Evolutionary conservation across 805 yeast genomes (phyloP).

Genomic region (Zygoascus bituminiphila): DNA sequence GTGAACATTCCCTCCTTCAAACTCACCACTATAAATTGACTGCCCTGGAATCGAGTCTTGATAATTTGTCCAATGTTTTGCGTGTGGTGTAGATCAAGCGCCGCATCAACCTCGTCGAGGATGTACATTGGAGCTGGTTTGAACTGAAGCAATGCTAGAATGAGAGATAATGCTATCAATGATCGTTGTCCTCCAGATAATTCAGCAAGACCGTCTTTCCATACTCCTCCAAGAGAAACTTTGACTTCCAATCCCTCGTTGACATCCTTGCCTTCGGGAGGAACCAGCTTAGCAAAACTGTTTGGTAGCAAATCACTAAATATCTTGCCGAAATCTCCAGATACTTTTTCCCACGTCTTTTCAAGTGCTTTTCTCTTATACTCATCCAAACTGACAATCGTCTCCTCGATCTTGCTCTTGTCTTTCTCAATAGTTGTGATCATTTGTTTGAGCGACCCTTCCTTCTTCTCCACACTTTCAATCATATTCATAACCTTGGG

Average conservation of each 20-base stretch:
- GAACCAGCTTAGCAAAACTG: constrained; percentile 81
- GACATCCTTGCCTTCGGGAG: constrained; percentile 70
- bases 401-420: constrained; percentile 80
- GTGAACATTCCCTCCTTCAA: constrained; percentile 98
- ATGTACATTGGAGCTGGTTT: constrained; percentile 99
- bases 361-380: constrained; percentile 77
- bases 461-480: constrained; percentile 86
- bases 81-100: constrained; percentile 91
- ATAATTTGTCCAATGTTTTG: constrained; percentile 96
- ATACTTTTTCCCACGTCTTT: constrained; percentile 79
- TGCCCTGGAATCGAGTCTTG: constrained; percentile 88
- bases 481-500: constrained; percentile 84
- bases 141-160: constrained; percentile 84
- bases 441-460: constrained; percentile 64
- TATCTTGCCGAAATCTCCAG: constrained; percentile 81
- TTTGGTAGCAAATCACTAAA: constrained; percentile 85
- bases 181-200: constrained; percentile 97
- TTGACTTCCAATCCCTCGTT: constrained; percentile 86
- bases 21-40: constrained; percentile 94
- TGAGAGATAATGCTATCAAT: constrained; percentile 82
- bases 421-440: constrained; percentile 82
- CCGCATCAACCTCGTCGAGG: constrained; percentile 97
- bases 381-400: constrained; percentile 73
- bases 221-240: constrained; percentile 81
- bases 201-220: constrained; percentile 95